A percentile compares a stretch with the other conserved stretches of the same genome.
phyloP scores from a whole-genome alignment of 495 filamentous ascomycete genomes.

The Wilcoxina mikolae region DNA sequence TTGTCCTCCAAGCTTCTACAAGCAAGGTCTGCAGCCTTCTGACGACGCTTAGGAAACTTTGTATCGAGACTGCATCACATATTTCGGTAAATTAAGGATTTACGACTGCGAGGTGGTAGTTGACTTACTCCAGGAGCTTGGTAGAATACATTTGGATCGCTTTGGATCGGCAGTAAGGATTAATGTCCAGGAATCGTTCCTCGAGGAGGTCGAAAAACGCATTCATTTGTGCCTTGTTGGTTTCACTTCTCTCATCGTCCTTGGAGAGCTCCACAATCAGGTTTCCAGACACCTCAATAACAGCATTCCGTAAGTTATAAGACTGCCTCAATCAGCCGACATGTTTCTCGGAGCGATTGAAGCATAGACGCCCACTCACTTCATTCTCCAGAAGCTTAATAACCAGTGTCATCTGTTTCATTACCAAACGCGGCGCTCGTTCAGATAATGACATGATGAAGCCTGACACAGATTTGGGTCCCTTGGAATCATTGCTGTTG shows the following conservation, averaged over 20 bases:
- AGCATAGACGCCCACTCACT: too few relatives aligned
- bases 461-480: slow-evolving; percentile 93
- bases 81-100: background rate
- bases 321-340: slow-evolving; percentile 45
- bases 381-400: slow-evolving; percentile 92
- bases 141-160: slow-evolving; percentile 76
- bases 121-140: slow-evolving; percentile 56
- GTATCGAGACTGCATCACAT: slow-evolving; percentile 56
- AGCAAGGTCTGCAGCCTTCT: slow-evolving; percentile 71
- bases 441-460: slow-evolving; percentile 97
- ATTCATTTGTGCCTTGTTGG: slow-evolving; percentile 83
- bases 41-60: slow-evolving; percentile 85
- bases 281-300: slow-evolving; percentile 99
- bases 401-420: slow-evolving; percentile 90
- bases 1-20: slow-evolving; percentile 87
- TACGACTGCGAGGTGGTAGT: background rate
- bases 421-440: slow-evolving; percentile 75
- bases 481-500: slow-evolving; percentile 85
- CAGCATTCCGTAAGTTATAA: slow-evolving; percentile 78
- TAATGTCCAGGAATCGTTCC: slow-evolving; percentile 89
- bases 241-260: slow-evolving; percentile 76
- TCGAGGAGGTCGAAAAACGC: slow-evolving; percentile 94
- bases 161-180: slow-evolving; percentile 87
- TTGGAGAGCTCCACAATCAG: slow-evolving; percentile 79
- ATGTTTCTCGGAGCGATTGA: background rate